Base-by-base conservation (phyloP, 2,329 filamentous ascomycete genomes). In the Pseudogymnoascus destructans region DNA sequence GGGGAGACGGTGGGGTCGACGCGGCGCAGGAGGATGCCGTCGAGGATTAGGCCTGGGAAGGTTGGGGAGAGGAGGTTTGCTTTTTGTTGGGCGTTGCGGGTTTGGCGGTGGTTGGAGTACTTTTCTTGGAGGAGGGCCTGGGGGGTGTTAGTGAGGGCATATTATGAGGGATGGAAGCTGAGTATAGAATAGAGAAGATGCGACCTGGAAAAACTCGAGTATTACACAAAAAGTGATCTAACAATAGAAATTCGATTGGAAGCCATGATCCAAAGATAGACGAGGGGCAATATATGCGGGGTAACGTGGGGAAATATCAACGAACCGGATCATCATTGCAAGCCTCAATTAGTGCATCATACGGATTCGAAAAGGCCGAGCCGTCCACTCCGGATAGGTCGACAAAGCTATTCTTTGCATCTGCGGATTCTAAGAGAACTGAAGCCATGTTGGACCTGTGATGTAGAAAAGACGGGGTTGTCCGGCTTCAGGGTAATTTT, bases 31-130 rank as follows among this genome's bases (percentile, higher is more conserved):
- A 96, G 77, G 58, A 89, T 84, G 1, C 84, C 81, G 67, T 97
- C 92, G 57, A 92, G 78, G 55, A 81, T 80, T 65, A 95, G 79
- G 59, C 86, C 86, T 1, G 75, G 68, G 64, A 92, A 95, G 30
- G 80, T 77, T 0, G 76, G 62, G 1, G 83, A 77, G 3, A 95
- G 77, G 60, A 96, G 84, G 65, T 86, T 89, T 9, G 77, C 78
- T 63, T 78, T 84, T 69, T 95, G 90, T 65, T 91, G 84, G 2
- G 73, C 75, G 68, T 95, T 95, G 59, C 92, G 82, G 49, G 79
- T 84, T 5, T 74, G 78, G 56, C 92, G 84, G 68, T 97, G 92
- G 1, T 75, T 77, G 9, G 79, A 75, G 70, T 96, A 97, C 40
- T 61, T 64, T 21, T 62, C 35, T 65, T 69, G 67, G 17, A 70